Base-by-base conservation (phyloP, 2,329 filamentous ascomycete species). In the Aureobasidium sp. region DNA sequence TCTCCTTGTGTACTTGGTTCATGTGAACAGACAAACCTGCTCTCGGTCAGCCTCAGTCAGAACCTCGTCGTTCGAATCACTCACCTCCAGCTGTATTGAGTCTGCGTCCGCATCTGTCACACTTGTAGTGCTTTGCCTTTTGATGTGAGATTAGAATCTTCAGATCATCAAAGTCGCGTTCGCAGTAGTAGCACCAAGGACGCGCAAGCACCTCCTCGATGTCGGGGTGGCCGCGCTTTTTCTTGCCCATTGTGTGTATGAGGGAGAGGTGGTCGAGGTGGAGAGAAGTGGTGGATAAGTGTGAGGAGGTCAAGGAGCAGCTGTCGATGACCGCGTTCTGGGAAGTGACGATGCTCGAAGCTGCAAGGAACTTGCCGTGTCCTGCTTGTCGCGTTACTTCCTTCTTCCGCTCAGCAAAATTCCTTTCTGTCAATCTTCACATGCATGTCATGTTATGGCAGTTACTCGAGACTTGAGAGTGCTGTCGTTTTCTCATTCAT, bases 121-220 rank as follows among this genome's bases (percentile, higher is more conserved):
- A 99, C 77, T 96, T 97, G 82, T 96, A 97, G 75, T 99, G 94
- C 77, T 97, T 97, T n/a, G 93, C 92, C 74, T 97, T 97, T 72
- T 97, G 94, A 75, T 99, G 94, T 62, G 90, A 92, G 68, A 96
- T 95, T 66, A 99, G 86, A 68, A 97, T 91, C 80, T 96, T 97
- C 50, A 96, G 76, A 74, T 99, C 94, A 75, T 97, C 92, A 73
- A 97, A 99, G 77, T 97, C 93, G 78, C 93, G 89, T 77, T 99
- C 94, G 87, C 94, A 99, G 80, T 99, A 99, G 78, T 96, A 99
- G 79, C 94, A 99, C 92, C 92, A 97, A 54, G 93, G 89, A 62
- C 92, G 88, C 67, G 81, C 79, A 65, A 99, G 84, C 68, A 96
- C 81, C 77, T 97, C 91, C 78, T 97, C 90, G 68, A 97, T 81